A percentile compares a stretch with the other conserved stretches of the same genome.
Evolutionary conservation across 148 eudicot genomes (phyloP).

Genomic region (Heliosperma pusillum): DNA sequence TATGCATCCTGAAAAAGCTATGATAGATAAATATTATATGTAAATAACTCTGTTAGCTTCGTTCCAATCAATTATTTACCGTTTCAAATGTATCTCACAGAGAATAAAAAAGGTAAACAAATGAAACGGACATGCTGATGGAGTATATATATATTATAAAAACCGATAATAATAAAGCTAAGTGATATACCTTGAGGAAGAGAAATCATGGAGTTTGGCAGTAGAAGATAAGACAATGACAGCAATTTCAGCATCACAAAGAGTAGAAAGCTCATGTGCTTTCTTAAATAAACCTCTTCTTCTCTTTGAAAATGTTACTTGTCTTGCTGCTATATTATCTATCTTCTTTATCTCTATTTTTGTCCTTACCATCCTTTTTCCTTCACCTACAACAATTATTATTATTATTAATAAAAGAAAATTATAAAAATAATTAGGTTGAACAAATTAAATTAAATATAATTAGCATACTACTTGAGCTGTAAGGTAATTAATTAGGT

Average conservation of each 20-base stretch:
- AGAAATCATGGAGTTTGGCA: conserved; percentile 27
- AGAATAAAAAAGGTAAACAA: too few relatives aligned
- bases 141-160: neutral
- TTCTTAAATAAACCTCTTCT: conserved; percentile 38
- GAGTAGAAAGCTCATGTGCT: conserved; percentile 34
- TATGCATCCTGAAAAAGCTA: too few relatives aligned
- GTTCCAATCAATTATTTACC: too few relatives aligned
- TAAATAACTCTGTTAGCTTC: too few relatives aligned
- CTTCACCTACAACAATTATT: neutral
- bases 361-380: conserved; percentile 19
- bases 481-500: neutral
- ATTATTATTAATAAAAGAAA: neutral
- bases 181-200: conserved; percentile 25
- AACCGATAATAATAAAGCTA: too few relatives aligned
- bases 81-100: too few relatives aligned
- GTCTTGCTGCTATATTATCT: conserved; percentile 30
- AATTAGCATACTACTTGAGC: neutral
- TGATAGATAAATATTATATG: too few relatives aligned
- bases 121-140: neutral
- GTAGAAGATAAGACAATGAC: conserved; percentile 36
- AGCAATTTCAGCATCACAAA: conserved; percentile 35
- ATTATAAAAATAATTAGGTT: neutral
- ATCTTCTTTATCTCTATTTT: conserved; percentile 32
- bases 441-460: neutral
- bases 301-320: conserved; percentile 38